Percentiles rank a stretch among this genome's conserved stretches.
Conservation (phyloP, 257 asterid species). For the Solanum acaule region DNA sequence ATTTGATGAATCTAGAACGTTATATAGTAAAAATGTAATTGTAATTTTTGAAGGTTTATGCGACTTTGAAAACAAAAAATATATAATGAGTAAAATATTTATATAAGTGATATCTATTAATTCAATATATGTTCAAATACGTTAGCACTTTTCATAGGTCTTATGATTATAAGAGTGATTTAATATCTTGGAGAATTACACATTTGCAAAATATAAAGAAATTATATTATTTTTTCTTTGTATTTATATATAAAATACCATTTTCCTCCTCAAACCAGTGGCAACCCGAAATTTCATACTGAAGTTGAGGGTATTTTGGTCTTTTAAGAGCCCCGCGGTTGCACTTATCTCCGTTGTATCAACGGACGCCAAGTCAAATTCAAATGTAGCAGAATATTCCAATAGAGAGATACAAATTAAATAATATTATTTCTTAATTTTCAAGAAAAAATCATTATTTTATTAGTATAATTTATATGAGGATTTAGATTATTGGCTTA, state of each 20-base stretch:
- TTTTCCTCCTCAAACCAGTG: constrained; percentile 11
- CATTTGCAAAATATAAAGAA: background rate
- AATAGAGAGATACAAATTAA: background rate
- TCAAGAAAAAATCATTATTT: background rate
- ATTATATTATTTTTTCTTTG: background rate
- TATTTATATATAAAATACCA: background rate
- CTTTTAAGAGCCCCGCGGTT: background rate
- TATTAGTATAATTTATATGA: background rate
- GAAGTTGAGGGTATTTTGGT: background rate
- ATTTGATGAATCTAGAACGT: no score
- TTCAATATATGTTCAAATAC: no score
- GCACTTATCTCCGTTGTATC: background rate
- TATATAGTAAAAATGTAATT: no score
- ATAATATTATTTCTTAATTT: background rate
- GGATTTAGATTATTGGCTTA: background rate
- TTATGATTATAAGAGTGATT: background rate
- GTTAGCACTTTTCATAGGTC: background rate
- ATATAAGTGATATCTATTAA: no score
- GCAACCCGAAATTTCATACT: constrained; percentile 2
- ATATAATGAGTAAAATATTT: no score
- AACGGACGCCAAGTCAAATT: constrained; percentile 20
- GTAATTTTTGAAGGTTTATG: no score
- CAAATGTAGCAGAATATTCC: constrained; percentile 12
- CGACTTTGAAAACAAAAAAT: no score
- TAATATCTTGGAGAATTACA: background rate